Evolutionary conservation across 768 basidiomycete genomes (phyloP), one percentile per base, ranked within the genome.

Genomic region (Agaricus bisporus): DNA sequence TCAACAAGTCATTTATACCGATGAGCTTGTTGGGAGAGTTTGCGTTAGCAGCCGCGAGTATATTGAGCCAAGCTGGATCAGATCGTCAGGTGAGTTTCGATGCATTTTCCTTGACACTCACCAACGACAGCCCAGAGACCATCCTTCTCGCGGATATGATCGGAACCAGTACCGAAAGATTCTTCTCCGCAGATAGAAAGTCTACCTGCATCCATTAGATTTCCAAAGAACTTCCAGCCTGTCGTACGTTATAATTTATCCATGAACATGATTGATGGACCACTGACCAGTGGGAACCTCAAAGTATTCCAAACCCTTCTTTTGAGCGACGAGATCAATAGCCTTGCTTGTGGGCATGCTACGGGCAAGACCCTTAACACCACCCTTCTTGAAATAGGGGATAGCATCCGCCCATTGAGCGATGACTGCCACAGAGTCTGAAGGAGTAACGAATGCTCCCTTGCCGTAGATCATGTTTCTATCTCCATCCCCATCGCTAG

Each of bases 211-310:
- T 99, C 97, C 97, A 99, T 99, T 61, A 99, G 76, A 72, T 98
- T 99, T 44, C 97, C 97, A 66, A 99, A 99, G 82, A 99, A 99
- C 72, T 99, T 99, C 94, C 94, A 98, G 58, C 95, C 95, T 94
- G 59, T 10, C 14, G 14, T 58, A 14, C 46, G 29, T 8, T 45
- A 53, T 38, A 25, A 29, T 25, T n/a, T n/a, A 12, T 20, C 28
- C 22, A n/a, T 36, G 11, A 14, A 46, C 11, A n/a, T 3, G 18
- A 1, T n/a, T 15, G 22, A 26, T 15, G 9, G 15, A 12, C 5
- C 10, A 38, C 81, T 59, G 56, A 87, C 93, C 94, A 18, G 97
- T 99, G 3, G 97, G 97, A 17, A 98, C 95, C 67, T 98, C 97
- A 62, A 95, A 97, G 65, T 82, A 85, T 67, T 95, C 91, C 41